Evolutionary conservation across 176 grass and related monocot species (phyloP).

Genomic region (Cymbopogon citratus): DNA sequence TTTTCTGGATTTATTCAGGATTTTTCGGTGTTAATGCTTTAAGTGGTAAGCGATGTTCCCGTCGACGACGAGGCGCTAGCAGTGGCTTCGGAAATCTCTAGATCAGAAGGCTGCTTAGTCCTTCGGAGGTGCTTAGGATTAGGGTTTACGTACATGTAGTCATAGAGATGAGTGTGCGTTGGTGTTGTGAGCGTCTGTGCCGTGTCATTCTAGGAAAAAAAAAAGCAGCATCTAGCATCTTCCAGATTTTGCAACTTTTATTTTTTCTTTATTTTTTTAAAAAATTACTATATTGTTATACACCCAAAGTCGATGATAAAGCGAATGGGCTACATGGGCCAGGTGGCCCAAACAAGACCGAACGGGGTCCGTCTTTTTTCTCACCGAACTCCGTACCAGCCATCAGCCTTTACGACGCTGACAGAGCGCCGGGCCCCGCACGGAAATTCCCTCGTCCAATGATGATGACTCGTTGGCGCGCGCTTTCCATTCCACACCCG

Average conservation of each 20-base stretch:
- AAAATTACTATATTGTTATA: no score
- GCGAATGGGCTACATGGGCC: neutral
- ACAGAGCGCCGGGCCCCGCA: neutral
- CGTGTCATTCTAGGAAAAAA: no score
- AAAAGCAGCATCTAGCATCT: neutral
- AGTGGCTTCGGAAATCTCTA: no score
- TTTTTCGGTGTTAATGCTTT: no score
- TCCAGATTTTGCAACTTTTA: neutral
- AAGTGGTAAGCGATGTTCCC: no score
- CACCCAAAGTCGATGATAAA: neutral
- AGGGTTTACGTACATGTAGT: no score
- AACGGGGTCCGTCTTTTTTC: neutral
- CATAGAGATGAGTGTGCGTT: no score
- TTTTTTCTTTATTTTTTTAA: neutral
- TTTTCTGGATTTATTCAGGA: no score
- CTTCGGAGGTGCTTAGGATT: no score
- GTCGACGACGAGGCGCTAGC: no score
- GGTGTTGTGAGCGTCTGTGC: no score
- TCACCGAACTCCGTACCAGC: neutral
- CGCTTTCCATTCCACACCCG: neutral
- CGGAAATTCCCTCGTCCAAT: slow-evolving; percentile 9
- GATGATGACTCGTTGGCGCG: neutral
- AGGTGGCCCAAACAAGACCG: neutral
- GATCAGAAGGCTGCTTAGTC: no score
- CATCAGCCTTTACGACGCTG: neutral